Percentiles rank a stretch among this genome's conserved stretches.
phyloP scores from a whole-genome alignment of 768 basidiomycete species.

The Neoboletus magnificus region DNA sequence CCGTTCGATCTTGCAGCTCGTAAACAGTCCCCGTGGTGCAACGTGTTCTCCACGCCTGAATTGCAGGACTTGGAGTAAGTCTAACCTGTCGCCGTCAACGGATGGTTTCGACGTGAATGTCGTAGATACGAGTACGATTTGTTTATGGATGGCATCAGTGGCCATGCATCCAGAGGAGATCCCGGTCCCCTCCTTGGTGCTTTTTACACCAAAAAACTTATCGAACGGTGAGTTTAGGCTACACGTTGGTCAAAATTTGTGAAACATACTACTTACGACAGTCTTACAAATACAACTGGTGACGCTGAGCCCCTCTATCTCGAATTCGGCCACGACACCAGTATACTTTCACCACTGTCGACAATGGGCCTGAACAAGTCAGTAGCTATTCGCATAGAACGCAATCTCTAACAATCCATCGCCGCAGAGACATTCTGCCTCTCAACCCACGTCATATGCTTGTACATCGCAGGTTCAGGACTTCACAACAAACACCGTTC shows the following conservation, averaged over 20 bases:
- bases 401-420: not conserved
- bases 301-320: conserved; percentile 35
- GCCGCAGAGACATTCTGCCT: conserved; percentile 31
- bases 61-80: conserved; percentile 37
- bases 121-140: conserved; percentile 40
- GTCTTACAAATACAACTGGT: conserved; percentile 35
- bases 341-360: conserved; percentile 37
- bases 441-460: conserved; percentile 29
- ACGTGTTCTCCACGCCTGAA: conserved; percentile 34
- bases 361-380: conserved; percentile 38
- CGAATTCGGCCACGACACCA: conserved; percentile 44
- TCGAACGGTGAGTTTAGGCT: conserved; percentile 32
- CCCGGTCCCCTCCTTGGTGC: conserved; percentile 38
- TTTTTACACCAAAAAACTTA: conserved; percentile 38
- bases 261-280: conserved; percentile 3
- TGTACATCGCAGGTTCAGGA: conserved; percentile 35
- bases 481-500: conserved; percentile 41
- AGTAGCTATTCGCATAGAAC: not conserved
- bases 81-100: not conserved
- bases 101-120: not conserved
- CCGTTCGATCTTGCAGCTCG: conserved; percentile 40
- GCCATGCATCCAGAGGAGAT: conserved; percentile 30
- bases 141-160: conserved; percentile 37
- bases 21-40: conserved; percentile 40
- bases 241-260: not conserved